Evolutionary conservation across 108 stramenopile species (phyloP).

Genomic region (Bacterosira constricta): DNA sequence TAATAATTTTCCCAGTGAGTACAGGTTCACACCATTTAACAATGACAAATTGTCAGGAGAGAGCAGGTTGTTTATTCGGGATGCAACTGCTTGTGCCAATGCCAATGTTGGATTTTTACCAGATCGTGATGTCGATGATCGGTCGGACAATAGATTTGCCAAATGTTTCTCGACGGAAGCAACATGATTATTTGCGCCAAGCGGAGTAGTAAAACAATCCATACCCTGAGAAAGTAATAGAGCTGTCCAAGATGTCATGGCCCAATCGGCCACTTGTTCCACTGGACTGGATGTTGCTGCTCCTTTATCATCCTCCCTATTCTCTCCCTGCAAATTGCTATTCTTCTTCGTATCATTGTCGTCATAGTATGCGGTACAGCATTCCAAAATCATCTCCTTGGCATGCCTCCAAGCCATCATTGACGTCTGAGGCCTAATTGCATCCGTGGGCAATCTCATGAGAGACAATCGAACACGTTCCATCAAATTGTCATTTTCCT

Average conservation of each 20-base stretch:
- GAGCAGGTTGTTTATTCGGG: conserved; percentile 32
- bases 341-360: conserved; percentile 10
- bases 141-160: conserved; percentile 22
- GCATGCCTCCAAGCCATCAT: conserved; percentile 30
- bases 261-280: conserved; percentile 29
- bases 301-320: neutral
- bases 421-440: neutral
- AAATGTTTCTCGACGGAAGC: conserved; percentile 20
- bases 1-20: conserved; percentile 23
- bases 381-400: conserved; percentile 19
- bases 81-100: conserved; percentile 7
- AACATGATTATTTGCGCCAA: neutral
- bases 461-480: conserved; percentile 36
- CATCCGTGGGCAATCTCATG: conserved; percentile 32
- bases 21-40: conserved; percentile 29
- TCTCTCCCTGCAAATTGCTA: neutral
- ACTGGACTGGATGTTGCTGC: too few species aligned
- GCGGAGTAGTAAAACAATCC: neutral
- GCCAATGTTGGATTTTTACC: neutral
- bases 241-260: conserved; percentile 39
- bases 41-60: conserved; percentile 7
- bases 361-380: too few species aligned
- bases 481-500: conserved; percentile 10
- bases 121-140: neutral
- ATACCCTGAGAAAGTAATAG: conserved; percentile 31